phyloP scores from a whole-genome alignment of 2,329 filamentous ascomycete genomes.

The Sporothrix sp. region DNA sequence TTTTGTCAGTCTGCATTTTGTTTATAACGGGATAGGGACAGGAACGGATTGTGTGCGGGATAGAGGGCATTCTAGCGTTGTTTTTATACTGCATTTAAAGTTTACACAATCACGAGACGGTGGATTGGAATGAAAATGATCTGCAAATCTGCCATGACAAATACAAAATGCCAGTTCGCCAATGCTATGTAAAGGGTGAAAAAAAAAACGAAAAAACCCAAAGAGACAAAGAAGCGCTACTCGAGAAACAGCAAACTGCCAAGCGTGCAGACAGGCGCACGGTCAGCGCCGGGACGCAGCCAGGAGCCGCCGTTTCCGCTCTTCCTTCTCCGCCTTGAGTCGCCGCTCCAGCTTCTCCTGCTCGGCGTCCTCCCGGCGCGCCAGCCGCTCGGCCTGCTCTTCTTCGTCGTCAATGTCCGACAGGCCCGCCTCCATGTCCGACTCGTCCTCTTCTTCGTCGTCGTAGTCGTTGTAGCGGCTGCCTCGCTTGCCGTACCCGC shows the following conservation, averaged over 20 bases:
- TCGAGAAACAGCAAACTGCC: no score
- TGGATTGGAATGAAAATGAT: neutral
- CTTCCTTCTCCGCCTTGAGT: conserved; percentile 54
- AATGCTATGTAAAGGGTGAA: neutral
- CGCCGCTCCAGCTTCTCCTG: conserved; percentile 53
- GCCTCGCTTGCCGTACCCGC: neutral
- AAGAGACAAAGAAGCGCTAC: no score
- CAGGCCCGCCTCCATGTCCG: conserved; percentile 69
- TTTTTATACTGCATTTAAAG: no score
- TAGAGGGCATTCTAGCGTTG: no score
- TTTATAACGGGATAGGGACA: neutral
- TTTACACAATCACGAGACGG: neutral
- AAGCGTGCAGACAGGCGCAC: no score
- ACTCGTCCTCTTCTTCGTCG: conserved; percentile 54
- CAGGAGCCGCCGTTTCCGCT: conserved; percentile 31
- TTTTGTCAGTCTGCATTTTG: neutral
- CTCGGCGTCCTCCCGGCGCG: conserved; percentile 57
- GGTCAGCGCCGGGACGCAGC: neutral
- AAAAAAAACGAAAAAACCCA: neutral
- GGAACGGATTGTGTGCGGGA: no score
- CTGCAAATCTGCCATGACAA: neutral
- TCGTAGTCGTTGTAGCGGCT: conserved; percentile 30
- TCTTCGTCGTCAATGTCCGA: conserved; percentile 69
- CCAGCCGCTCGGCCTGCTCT: conserved; percentile 47
- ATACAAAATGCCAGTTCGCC: neutral